Conservation (phyloP, 73 alveolate species). For the Urostyla sp. region DNA sequence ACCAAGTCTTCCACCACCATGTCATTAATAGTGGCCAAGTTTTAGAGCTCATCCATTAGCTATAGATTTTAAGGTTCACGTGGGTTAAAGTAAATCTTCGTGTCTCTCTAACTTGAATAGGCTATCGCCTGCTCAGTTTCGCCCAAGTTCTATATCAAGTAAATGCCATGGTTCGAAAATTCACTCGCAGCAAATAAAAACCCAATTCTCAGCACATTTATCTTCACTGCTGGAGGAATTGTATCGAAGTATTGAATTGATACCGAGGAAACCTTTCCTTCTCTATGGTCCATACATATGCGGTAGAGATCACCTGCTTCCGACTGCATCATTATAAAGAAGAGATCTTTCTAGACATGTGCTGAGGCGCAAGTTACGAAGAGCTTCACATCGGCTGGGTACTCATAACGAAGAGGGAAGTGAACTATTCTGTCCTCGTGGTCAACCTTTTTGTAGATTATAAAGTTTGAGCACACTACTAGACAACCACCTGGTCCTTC, state of each 20-base stretch:
- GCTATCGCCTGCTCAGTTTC: constrained; percentile 82
- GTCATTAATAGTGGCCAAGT: constrained; percentile 88
- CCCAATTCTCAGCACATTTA: constrained; percentile 90
- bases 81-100: constrained; percentile 72
- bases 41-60: constrained; percentile 66
- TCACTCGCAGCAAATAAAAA: constrained; percentile 97
- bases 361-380: constrained; percentile 68
- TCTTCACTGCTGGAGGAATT: constrained; percentile 88
- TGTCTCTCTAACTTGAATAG: constrained; percentile 71
- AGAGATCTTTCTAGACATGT: constrained; percentile 81
- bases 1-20: constrained; percentile 92
- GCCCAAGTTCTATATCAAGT: constrained; percentile 83
- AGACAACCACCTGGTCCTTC: constrained; percentile 98
- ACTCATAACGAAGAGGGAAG: constrained; percentile 84
- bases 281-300: constrained; percentile 71
- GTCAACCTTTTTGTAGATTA: constrained; percentile 79
- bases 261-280: constrained; percentile 83
- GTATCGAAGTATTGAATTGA: constrained; percentile 95
- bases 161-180: constrained; percentile 92
- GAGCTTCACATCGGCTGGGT: constrained; percentile 51
- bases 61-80: constrained; percentile 71
- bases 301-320: constrained; percentile 98
- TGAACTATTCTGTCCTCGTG: constrained; percentile 79
- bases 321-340: constrained; percentile 94
- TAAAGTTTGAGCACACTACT: constrained; percentile 77